phyloP scores from a whole-genome alignment of 2,329 filamentous ascomycete genomes.

The Chaetoscypha palmicola region DNA sequence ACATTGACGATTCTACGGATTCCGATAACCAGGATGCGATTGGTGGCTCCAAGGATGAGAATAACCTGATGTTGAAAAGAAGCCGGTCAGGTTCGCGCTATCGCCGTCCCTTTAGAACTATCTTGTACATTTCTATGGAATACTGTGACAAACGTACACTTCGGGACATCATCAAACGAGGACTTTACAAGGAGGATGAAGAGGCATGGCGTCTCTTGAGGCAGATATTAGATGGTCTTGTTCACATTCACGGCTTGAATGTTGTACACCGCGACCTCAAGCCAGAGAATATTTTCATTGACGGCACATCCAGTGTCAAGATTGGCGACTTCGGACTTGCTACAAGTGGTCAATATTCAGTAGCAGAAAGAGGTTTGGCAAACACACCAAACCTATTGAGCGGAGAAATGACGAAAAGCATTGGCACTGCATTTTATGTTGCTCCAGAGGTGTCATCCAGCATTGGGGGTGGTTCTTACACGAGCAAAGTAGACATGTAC shows the following conservation, averaged over 20 bases:
- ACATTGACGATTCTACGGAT: slow-evolving; percentile 36
- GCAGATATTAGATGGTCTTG: slow-evolving; percentile 82
- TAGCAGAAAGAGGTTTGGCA: slow-evolving; percentile 42
- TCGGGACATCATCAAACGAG: slow-evolving; percentile 75
- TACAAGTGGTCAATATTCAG: slow-evolving; percentile 72
- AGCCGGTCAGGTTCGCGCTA: slow-evolving; percentile 30
- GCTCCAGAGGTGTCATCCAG: slow-evolving; percentile 82
- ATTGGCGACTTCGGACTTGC: slow-evolving; percentile 96
- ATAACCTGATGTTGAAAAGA: slow-evolving; percentile 21
- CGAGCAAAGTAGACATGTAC: slow-evolving; percentile 97
- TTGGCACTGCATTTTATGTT: slow-evolving; percentile 81
- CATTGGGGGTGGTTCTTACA: slow-evolving; percentile 71
- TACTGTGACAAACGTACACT: slow-evolving; percentile 88
- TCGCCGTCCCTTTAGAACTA: slow-evolving; percentile 55
- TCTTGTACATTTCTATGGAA: slow-evolving; percentile 98
- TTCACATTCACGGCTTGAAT: slow-evolving; percentile 80
- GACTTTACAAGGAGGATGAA: slow-evolving; percentile 64
- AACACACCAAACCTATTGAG: slow-evolving; percentile 16
- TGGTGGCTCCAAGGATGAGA: slow-evolving; percentile 13
- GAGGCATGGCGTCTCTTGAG: slow-evolving; percentile 88
- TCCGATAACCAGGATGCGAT: slow-evolving; percentile 37
- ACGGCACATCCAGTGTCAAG: slow-evolving; percentile 80
- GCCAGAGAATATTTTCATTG: slow-evolving; percentile 96
- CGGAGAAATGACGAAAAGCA: slow-evolving; percentile 62
- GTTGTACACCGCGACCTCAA: slow-evolving; percentile 97